phyloP scores from a whole-genome alignment of 768 basidiomycete genomes.

The Rhodotorula babjevae region DNA sequence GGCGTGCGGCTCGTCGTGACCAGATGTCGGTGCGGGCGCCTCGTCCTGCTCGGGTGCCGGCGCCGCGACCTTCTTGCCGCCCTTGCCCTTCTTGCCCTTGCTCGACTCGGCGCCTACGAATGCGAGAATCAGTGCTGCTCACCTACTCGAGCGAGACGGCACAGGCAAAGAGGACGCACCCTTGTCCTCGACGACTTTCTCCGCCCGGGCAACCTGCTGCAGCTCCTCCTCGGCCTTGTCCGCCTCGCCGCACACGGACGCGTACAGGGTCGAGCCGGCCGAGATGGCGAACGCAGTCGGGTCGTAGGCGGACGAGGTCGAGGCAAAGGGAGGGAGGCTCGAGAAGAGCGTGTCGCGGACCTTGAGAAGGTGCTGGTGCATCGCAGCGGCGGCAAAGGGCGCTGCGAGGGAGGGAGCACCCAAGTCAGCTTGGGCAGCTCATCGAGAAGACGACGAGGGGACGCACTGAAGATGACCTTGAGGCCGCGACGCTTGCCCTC shows the following conservation, averaged over 20 bases:
- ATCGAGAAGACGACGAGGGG: background rate
- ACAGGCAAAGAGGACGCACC: slow-evolving; percentile 25
- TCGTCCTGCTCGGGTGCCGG: slow-evolving; percentile 33
- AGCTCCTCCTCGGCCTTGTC: background rate
- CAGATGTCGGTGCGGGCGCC: slow-evolving; percentile 29
- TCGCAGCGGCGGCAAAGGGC: slow-evolving; percentile 49
- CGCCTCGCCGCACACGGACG: slow-evolving; percentile 13
- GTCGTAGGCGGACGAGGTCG: slow-evolving; percentile 38
- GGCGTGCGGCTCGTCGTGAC: slow-evolving; percentile 22
- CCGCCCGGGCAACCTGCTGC: background rate
- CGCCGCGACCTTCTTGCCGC: slow-evolving; percentile 42
- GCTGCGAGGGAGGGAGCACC: slow-evolving; percentile 35
- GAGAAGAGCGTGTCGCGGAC: slow-evolving; percentile 47
- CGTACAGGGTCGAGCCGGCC: slow-evolving; percentile 34
- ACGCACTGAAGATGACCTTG: slow-evolving; percentile 49
- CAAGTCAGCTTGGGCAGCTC: background rate
- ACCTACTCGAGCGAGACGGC: no score
- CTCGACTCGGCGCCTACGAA: background rate
- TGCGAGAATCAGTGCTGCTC: background rate
- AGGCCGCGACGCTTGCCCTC: slow-evolving; percentile 44
- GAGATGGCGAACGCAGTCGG: slow-evolving; percentile 37
- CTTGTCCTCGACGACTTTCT: slow-evolving; percentile 41
- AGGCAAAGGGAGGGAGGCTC: slow-evolving; percentile 31
- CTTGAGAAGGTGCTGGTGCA: slow-evolving; percentile 49
- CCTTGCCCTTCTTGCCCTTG: slow-evolving; percentile 45